These are phyloP conservation scores for Trametes maxima DNA, from an alignment of 768 basidiomycete species.

Conservation along the genomic window DNA sequence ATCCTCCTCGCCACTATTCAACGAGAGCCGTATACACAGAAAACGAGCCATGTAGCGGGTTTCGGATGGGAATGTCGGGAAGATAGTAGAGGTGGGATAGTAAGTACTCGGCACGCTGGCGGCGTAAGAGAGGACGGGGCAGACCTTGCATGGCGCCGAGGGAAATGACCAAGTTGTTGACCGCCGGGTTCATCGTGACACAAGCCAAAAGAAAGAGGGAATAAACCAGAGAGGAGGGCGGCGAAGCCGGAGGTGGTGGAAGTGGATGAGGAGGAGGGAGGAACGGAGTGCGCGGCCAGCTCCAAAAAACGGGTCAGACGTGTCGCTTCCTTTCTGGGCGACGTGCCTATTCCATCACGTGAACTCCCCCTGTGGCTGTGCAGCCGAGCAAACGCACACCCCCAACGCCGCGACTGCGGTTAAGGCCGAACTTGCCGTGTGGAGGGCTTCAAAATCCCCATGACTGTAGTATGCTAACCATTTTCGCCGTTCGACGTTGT, in stretches of 20 bases:
- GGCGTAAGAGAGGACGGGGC: slow-evolving; percentile 16
- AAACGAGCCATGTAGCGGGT: too few species aligned
- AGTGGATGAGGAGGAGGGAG: slow-evolving; percentile 1
- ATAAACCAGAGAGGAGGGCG: not conserved
- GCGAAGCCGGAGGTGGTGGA: slow-evolving; percentile 1
- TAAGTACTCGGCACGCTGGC: slow-evolving; percentile 10
- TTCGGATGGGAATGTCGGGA: not conserved
- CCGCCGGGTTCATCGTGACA: slow-evolving; percentile 65
- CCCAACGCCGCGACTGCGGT: too few species aligned
- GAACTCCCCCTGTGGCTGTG: not conserved
- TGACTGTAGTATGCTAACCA: too few species aligned
- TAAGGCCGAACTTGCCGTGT: too few species aligned
- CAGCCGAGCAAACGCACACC: too few species aligned
- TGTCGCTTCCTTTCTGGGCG: slow-evolving; percentile 12
- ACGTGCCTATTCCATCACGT: not conserved
- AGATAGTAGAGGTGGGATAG: slow-evolving; percentile 4
- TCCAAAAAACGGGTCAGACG: slow-evolving; percentile 19
- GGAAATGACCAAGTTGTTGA: slow-evolving; percentile 85
- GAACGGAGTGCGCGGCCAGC: not conserved
- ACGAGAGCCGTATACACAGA: not conserved
- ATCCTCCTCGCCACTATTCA: slow-evolving; percentile 83
- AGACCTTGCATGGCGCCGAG: slow-evolving; percentile 91
- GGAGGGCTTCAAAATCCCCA: too few species aligned
- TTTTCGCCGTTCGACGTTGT: too few species aligned
- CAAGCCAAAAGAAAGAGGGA: slow-evolving; percentile 3